Evolutionary conservation across 2,329 filamentous ascomycete genomes (phyloP).

Genomic region (Cytospora mali): DNA sequence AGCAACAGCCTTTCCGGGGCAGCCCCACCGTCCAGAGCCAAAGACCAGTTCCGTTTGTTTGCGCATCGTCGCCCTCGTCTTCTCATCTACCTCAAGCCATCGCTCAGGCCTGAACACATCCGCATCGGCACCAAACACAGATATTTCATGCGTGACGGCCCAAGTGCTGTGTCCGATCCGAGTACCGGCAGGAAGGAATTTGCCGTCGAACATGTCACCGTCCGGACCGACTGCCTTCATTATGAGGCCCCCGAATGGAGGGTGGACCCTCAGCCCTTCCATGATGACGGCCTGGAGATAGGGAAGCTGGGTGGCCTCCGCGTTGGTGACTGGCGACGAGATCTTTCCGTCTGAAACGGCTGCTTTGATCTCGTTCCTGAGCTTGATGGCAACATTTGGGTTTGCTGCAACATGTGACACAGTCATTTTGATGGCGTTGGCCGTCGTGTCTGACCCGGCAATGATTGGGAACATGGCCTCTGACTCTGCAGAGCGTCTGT

Average conservation of each 20-base stretch:
- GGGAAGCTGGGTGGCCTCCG: conserved; percentile 26
- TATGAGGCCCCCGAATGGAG: conserved; percentile 27
- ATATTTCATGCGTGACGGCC: conserved; percentile 27
- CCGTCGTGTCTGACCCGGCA: conserved; percentile 32
- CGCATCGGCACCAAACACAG: conserved; percentile 28
- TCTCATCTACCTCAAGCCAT: conserved; percentile 28
- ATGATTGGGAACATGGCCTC: conserved; percentile 31
- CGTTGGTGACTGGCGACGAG: conserved; percentile 20
- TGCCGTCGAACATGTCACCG: conserved; percentile 27
- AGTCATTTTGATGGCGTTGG: conserved; percentile 29
- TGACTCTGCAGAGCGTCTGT: conserved; percentile 18
- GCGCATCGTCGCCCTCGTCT: conserved; percentile 9
- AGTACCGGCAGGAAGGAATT: conserved; percentile 29
- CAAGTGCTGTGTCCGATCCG: conserved; percentile 28
- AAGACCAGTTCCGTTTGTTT: conserved; percentile 22
- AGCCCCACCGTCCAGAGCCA: conserved; percentile 19
- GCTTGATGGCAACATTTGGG: conserved; percentile 10
- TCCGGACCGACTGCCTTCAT: conserved; percentile 26
- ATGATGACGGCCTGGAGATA: conserved; percentile 33
- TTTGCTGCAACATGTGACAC: conserved; percentile 27
- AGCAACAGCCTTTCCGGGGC: conserved; percentile 16
- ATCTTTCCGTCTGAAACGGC: conserved; percentile 16
- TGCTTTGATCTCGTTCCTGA: conserved; percentile 26
- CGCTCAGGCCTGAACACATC: conserved; percentile 28
- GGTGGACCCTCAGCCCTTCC: conserved; percentile 31